Evolutionary conservation across 2,329 filamentous ascomycete genomes (phyloP), one percentile per base, ranked within the genome.

Genomic region (Leptodontidium sp.): DNA sequence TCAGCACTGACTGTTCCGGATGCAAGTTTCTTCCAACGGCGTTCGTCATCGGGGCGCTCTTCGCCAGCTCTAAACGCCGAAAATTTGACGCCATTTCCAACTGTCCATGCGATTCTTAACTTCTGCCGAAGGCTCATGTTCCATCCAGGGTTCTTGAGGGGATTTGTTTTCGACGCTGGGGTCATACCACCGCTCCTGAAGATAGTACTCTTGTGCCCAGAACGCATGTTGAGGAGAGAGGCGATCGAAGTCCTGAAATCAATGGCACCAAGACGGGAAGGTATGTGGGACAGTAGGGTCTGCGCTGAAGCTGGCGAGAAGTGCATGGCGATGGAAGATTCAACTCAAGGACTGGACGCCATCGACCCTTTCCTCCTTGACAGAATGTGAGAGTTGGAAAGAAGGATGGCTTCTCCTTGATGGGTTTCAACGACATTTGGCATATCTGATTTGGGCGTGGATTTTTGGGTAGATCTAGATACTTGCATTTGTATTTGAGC

Each of bases 141-240:
- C 0, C 67, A 71, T 64, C 67, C 61, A 58, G 15, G 26, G 2
- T 69, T 71, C 52, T 62, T 49, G 2, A 69, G 49, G 47, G 65
- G 64, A 14, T 74, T 74, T 50, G 74, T 75, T 11, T 75, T 73
- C n/a, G 74, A 75, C 38, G 43, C 64, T 32, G 72, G 74, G 2
- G 68, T 74, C 35, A 72, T 75, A 15, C 70, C 71, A 8, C 53
- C 63, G 11, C 66, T 75, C 26, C 35, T 69, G 9, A 65, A 62
- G 6, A 52, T 73, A 7, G 57, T 73, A 45, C 59, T 71, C 45
- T 45, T 70, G 24, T 73, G 72, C 61, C 71, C 71, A 11, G 70
- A 72, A 38, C 61, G 53, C 15, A 24, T 24, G 2, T 32, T 73
- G 57, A 70, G 68, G 58, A 62, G 15, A 24, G 70, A 75, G 29